Conservation (phyloP, 1,284 basidiomycete species). For the Malassezia obtusa region DNA sequence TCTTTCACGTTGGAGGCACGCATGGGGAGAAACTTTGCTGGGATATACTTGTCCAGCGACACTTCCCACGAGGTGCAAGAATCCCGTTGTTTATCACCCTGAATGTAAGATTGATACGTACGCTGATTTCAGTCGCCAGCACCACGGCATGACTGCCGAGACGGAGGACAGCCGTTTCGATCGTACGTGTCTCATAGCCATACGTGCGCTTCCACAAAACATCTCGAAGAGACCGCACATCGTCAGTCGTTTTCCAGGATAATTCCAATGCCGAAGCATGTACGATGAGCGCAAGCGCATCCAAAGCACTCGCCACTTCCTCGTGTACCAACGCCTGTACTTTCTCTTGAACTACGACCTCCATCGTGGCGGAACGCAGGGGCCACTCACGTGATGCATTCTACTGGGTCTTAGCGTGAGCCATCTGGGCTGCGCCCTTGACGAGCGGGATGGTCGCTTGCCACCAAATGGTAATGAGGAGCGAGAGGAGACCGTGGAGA, state of each 20-base stretch:
- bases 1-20: not conserved
- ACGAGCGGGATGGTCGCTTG: constrained; percentile 14
- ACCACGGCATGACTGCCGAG: not conserved
- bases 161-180: not conserved
- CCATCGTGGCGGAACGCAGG: constrained; percentile 1
- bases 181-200: not conserved
- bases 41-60: not conserved
- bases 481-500: constrained; percentile 22
- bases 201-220: not conserved
- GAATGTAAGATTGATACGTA: not conserved
- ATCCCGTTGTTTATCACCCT: not conserved
- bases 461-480: constrained; percentile 23
- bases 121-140: not conserved
- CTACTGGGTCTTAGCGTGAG: constrained; percentile 3
- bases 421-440: constrained; percentile 6
- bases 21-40: not conserved
- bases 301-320: not conserved
- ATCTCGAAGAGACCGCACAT: not conserved
- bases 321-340: not conserved
- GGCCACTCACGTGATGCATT: not conserved
- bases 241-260: not conserved
- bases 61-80: not conserved
- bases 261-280: not conserved
- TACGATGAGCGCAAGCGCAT: not conserved
- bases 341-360: not conserved